A percentile compares a stretch with the other conserved stretches of the same genome.
Evolutionary conservation across 129 eudicot genomes (phyloP).

Genomic region (Lonicera japonica): DNA sequence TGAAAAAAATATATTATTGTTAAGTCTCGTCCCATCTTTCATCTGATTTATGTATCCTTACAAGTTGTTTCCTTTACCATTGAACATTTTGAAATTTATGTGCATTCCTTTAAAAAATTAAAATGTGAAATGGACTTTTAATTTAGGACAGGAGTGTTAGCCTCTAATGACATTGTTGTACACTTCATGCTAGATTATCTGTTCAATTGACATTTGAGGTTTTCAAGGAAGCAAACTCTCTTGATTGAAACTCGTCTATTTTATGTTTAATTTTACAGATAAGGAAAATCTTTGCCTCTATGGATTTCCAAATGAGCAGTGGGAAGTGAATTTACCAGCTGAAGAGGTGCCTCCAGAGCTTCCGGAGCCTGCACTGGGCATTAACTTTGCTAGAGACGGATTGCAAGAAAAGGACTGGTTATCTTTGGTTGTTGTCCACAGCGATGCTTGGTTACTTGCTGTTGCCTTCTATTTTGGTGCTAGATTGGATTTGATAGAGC

Average conservation of each 20-base stretch:
- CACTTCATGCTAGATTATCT: not conserved
- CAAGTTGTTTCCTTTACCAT: constrained; percentile 3
- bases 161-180: too few relatives aligned
- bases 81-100: too few relatives aligned
- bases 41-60: not conserved
- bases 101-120: too few relatives aligned
- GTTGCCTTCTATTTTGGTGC: constrained; percentile 67
- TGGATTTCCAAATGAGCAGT: constrained; percentile 56
- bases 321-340: constrained; percentile 64
- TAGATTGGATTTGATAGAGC: constrained; percentile 64
- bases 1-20: too few relatives aligned
- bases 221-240: not conserved
- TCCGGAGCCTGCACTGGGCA: constrained; percentile 70
- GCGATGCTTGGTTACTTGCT: constrained; percentile 69
- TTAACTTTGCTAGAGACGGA: constrained; percentile 60
- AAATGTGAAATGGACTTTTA: too few relatives aligned
- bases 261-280: constrained; percentile 36
- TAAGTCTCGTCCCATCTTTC: too few relatives aligned
- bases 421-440: constrained; percentile 61
- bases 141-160: too few relatives aligned
- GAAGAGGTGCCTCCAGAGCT: constrained; percentile 73
- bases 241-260: not conserved
- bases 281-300: constrained; percentile 62
- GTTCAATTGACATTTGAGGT: not conserved
- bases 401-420: constrained; percentile 72